These are phyloP conservation scores for Tagetes erecta DNA, from an alignment of 129 eudicot species.

Conservation along the genomic window DNA sequence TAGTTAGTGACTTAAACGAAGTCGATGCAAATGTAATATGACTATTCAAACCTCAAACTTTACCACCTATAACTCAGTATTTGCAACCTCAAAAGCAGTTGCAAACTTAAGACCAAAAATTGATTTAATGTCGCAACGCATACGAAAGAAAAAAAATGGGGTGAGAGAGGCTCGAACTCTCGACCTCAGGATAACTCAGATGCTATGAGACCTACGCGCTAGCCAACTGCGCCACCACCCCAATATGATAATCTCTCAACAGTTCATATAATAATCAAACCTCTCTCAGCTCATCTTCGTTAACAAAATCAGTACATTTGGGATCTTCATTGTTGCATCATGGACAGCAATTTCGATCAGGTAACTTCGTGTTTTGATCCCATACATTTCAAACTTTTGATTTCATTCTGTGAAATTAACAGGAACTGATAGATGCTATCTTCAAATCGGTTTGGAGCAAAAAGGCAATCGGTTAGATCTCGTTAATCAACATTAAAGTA, in stretches of 20 bases:
- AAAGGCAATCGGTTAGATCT: conserved; percentile 53
- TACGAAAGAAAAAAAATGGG: conserved; percentile 8
- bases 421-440: conserved; percentile 70
- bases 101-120: no score
- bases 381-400: background rate
- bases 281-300: background rate
- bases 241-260: conserved; percentile 15
- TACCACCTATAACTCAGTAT: no score
- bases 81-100: no score
- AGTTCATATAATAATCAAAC: no score
- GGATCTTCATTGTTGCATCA: conserved; percentile 15
- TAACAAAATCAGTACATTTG: background rate
- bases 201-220: conserved; percentile 99
- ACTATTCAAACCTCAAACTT: no score
- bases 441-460: conserved; percentile 70
- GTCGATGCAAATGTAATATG: no score
- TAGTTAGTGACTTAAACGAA: no score
- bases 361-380: conserved; percentile 20
- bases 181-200: conserved; percentile 93
- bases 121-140: no score
- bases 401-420: conserved; percentile 23
- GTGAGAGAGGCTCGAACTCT: conserved; percentile 75
- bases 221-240: conserved; percentile 99
- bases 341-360: conserved; percentile 57
- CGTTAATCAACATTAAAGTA: no score